A percentile compares a stretch with the other conserved stretches of the same genome.
Evolutionary conservation across 2,329 filamentous ascomycete genomes (phyloP).

Genomic region (Penicillium hesseltinei): DNA sequence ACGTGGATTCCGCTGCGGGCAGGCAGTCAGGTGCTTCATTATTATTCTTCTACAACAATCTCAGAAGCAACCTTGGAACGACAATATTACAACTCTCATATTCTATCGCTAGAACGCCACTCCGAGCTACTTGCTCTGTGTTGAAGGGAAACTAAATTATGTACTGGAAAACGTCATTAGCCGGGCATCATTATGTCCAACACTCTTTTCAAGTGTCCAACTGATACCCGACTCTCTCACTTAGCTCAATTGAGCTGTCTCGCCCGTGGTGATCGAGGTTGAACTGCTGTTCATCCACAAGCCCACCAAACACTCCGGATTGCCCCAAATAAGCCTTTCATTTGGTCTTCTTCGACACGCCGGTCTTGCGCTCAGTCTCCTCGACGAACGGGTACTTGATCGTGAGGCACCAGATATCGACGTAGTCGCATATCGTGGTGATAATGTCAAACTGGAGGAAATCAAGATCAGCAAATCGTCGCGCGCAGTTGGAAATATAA

Average conservation of each 20-base stretch:
- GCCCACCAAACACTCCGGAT: neutral
- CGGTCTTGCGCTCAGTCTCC: slow-evolving; percentile 26
- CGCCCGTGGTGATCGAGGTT: slow-evolving; percentile 16
- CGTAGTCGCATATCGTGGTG: slow-evolving; percentile 93
- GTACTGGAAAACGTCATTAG: slow-evolving; percentile 12
- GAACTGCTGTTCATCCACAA: slow-evolving; percentile 15
- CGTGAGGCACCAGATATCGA: slow-evolving; percentile 97
- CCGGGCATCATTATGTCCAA: slow-evolving; percentile 8
- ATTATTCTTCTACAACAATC: slow-evolving; percentile 1
- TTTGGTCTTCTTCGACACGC: slow-evolving; percentile 30
- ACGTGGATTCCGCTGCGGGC: slow-evolving; percentile 1
- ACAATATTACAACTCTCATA: slow-evolving; percentile 6
- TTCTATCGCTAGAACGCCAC: slow-evolving; percentile 11
- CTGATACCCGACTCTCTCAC: slow-evolving; percentile 7
- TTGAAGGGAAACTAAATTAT: slow-evolving; percentile 5
- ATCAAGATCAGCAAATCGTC: neutral
- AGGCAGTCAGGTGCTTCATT: slow-evolving; percentile 8
- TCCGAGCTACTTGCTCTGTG: neutral
- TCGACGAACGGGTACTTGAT: slow-evolving; percentile 77
- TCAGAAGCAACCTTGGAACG: neutral
- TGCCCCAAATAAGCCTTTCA: neutral
- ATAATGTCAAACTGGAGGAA: slow-evolving; percentile 72
- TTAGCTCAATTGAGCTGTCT: slow-evolving; percentile 1
- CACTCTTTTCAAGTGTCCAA: neutral
- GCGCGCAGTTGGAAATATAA: neutral